Evolutionary conservation across 2,329 filamentous ascomycete species (phyloP).

Genomic region (Penicillium brevicompactum): DNA sequence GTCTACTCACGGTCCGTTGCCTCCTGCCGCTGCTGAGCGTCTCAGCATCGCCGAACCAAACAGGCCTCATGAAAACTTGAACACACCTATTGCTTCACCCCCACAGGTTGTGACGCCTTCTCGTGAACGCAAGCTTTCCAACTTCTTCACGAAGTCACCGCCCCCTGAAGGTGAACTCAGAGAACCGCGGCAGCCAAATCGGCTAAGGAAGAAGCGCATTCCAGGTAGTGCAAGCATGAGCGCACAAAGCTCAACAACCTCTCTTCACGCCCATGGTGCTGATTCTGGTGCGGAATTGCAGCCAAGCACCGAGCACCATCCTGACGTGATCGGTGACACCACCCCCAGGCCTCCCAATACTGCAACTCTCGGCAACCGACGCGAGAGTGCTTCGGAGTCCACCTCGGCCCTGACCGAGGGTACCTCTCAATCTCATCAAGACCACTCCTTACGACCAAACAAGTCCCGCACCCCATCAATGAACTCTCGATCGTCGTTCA

Average conservation of each 20-base stretch:
- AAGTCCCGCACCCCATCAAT: conserved; percentile 76
- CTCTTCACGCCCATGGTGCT: conserved; percentile 59
- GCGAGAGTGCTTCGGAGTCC: conserved; percentile 26
- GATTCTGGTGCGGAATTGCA: conserved; percentile 38
- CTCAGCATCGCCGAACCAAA: conserved; percentile 16
- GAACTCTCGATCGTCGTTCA: conserved; percentile 69
- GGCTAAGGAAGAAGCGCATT: conserved; percentile 83
- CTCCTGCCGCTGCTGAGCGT: conserved; percentile 22
- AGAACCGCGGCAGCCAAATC: conserved; percentile 75
- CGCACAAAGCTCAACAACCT: conserved; percentile 86
- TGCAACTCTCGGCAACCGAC: conserved; percentile 31
- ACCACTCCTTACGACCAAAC: conserved; percentile 63
- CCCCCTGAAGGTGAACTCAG: conserved; percentile 62
- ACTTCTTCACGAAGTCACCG: conserved; percentile 68
- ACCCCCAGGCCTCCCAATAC: conserved; percentile 38
- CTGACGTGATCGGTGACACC: conserved; percentile 29
- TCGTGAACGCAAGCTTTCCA: conserved; percentile 69
- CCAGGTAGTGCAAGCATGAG: conserved; percentile 78
- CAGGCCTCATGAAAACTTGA: conserved; percentile 45
- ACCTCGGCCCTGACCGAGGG: conserved; percentile 38
- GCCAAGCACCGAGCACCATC: conserved; percentile 23
- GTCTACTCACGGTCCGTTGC: conserved; percentile 35
- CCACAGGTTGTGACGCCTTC: conserved; percentile 56
- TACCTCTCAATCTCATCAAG: conserved; percentile 46
- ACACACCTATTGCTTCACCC: conserved; percentile 47